phyloP scores from a whole-genome alignment of 768 basidiomycete species.

The Leucocoprinus birnbaumii region DNA sequence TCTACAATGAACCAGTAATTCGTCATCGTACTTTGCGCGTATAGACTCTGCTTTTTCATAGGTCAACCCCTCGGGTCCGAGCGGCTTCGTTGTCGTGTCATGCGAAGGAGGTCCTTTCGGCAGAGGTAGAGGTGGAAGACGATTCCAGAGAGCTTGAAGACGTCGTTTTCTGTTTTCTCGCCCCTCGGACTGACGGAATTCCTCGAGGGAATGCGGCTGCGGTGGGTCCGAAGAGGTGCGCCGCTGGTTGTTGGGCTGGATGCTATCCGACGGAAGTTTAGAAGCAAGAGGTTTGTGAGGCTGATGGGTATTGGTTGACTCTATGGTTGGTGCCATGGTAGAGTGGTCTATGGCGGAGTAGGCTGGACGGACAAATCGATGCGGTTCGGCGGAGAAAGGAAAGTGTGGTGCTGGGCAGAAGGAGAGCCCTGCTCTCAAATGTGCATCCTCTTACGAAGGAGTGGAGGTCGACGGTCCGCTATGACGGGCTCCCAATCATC shows the following conservation, averaged over 20 bases:
- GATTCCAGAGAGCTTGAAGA: conserved; percentile 62
- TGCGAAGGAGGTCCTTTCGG: conserved; percentile 11
- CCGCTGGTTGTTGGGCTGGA: background rate
- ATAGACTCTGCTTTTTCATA: conserved; percentile 64
- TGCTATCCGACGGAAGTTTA: background rate
- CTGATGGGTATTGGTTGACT: conserved; percentile 3
- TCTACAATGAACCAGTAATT: conserved; percentile 60
- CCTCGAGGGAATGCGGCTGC: conserved; percentile 47
- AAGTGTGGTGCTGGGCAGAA: background rate
- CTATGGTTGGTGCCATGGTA: conserved; percentile 8
- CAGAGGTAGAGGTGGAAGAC: conserved; percentile 36
- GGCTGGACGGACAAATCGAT: too few species aligned
- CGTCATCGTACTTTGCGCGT: conserved; percentile 72
- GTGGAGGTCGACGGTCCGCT: conserved; percentile 8
- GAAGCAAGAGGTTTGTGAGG: background rate
- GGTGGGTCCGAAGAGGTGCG: conserved; percentile 49
- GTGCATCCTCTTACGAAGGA: conserved; percentile 25
- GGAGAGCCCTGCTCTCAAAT: conserved; percentile 35
- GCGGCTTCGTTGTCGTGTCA: conserved; percentile 1
- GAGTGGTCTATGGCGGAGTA: conserved; percentile 11
- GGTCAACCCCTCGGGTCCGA: conserved; percentile 31
- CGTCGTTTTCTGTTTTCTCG: conserved; percentile 56
- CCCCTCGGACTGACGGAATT: conserved; percentile 66
- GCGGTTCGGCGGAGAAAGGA: too few species aligned
- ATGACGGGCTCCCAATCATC: background rate